These are phyloP conservation scores for Turritis glabra DNA, from an alignment of 345 rosid genomes.

Conservation along the genomic window DNA sequence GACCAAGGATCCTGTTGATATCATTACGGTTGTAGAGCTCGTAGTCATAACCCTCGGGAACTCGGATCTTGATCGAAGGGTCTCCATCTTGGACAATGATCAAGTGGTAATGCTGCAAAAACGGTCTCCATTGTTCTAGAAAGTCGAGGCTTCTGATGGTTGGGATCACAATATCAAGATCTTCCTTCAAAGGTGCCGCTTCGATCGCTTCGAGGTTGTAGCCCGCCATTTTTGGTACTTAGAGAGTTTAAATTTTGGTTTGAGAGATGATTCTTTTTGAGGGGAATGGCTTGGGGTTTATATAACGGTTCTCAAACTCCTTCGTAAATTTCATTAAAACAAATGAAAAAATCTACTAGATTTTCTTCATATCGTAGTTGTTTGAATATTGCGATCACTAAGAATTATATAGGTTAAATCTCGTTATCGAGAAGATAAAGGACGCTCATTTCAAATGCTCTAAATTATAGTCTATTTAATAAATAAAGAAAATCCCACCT, in stretches of 20 bases:
- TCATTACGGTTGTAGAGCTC: slow-evolving; percentile 84
- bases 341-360: not conserved
- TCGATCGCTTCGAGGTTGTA: slow-evolving; percentile 39
- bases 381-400: slow-evolving; percentile 3
- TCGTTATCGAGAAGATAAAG: slow-evolving; percentile 10
- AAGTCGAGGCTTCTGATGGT: slow-evolving; percentile 79
- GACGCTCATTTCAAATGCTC: not conserved
- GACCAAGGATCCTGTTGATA: slow-evolving; percentile 74
- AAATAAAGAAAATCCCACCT: not conserved
- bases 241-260: not conserved
- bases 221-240: slow-evolving; percentile 38
- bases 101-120: slow-evolving; percentile 70
- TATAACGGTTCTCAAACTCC: slow-evolving; percentile 3
- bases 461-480: not conserved
- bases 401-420: slow-evolving; percentile 9
- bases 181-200: slow-evolving; percentile 60
- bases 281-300: slow-evolving; percentile 9
- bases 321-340: not conserved
- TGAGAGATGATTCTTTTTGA: not conserved
- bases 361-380: slow-evolving; percentile 3
- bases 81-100: slow-evolving; percentile 92
- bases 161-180: slow-evolving; percentile 83
- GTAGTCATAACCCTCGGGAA: slow-evolving; percentile 79
- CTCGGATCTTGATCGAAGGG: slow-evolving; percentile 61
- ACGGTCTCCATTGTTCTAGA: slow-evolving; percentile 85